phyloP scores from a whole-genome alignment of 352 stramenopile genomes.

The Pythium chondricola region DNA sequence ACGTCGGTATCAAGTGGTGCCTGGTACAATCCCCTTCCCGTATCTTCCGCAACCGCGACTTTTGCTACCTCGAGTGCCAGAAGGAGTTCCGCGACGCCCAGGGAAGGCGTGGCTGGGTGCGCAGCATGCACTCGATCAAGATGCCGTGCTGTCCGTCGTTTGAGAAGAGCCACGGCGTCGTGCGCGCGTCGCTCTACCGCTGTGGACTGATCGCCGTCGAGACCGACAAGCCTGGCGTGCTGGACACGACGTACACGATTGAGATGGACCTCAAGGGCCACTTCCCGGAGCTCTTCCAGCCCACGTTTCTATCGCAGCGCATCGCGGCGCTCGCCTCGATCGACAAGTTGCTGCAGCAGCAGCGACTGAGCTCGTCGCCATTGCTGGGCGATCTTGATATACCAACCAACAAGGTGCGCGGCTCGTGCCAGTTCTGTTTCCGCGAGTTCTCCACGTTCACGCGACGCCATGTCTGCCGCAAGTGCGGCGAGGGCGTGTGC shows the following conservation, averaged over 20 bases:
- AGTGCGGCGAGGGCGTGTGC: slow-evolving; percentile 74
- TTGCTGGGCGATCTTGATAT: slow-evolving; percentile 79
- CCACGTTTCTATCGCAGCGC: slow-evolving; percentile 55
- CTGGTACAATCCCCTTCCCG: slow-evolving; percentile 64
- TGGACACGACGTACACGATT: slow-evolving; percentile 78
- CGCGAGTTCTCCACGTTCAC: slow-evolving; percentile 52
- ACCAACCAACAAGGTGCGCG: slow-evolving; percentile 20
- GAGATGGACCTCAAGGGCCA: slow-evolving; percentile 81
- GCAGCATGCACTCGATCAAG: slow-evolving; percentile 55
- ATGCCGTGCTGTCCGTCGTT: slow-evolving; percentile 41
- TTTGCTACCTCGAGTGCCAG: slow-evolving; percentile 83
- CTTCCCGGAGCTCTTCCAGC: slow-evolving; percentile 66
- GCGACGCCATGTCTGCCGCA: slow-evolving; percentile 60
- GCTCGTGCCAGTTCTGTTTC: slow-evolving; percentile 71
- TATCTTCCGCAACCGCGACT: slow-evolving; percentile 71
- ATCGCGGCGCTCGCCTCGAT: slow-evolving; percentile 63
- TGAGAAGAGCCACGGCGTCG: slow-evolving; percentile 32
- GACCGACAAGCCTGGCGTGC: slow-evolving; percentile 58
- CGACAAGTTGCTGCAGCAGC: slow-evolving; percentile 73
- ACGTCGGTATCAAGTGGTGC: slow-evolving; percentile 80
- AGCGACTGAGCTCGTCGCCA: slow-evolving; percentile 69
- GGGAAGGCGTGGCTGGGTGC: slow-evolving; percentile 44
- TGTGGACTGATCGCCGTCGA: slow-evolving; percentile 76
- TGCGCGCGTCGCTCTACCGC: slow-evolving; percentile 76
- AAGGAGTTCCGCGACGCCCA: slow-evolving; percentile 71